These are phyloP conservation scores for Baudoinia panamericana DNA, from an alignment of 495 filamentous ascomycete species.

Conservation along the genomic window DNA sequence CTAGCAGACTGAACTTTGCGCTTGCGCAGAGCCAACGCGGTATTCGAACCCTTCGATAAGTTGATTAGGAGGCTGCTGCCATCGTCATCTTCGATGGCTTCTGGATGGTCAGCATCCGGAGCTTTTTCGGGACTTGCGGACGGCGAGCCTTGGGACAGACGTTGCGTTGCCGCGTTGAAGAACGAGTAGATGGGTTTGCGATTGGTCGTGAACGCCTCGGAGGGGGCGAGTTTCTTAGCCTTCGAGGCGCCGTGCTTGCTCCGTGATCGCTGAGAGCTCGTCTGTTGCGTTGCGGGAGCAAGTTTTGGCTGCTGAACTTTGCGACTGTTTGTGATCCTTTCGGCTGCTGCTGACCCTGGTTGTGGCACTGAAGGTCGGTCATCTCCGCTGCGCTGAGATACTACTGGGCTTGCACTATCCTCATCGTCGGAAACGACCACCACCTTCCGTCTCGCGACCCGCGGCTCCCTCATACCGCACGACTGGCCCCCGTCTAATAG, in stretches of 20 bases:
- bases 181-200: constrained; percentile 32
- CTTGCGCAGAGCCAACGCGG: constrained; percentile 23
- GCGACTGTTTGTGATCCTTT: too few relatives aligned
- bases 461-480: constrained; percentile 31
- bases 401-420: too few relatives aligned
- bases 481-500: too few relatives aligned
- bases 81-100: constrained; percentile 33
- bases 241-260: constrained; percentile 6
- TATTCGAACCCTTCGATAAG: constrained; percentile 15
- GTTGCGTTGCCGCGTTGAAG: constrained; percentile 29
- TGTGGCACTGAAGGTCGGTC: too few relatives aligned
- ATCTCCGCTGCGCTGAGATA: too few relatives aligned
- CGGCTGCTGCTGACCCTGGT: too few relatives aligned
- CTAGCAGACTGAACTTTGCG: constrained; percentile 11
- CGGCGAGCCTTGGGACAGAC: constrained; percentile 19
- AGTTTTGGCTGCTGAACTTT: constrained; percentile 1
- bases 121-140: constrained; percentile 24
- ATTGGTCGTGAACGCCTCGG: constrained; percentile 17
- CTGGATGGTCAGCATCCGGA: constrained; percentile 25
- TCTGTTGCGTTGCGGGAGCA: constrained; percentile 1
- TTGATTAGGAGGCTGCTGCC: neutral
- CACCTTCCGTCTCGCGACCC: constrained; percentile 36
- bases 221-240: constrained; percentile 5
- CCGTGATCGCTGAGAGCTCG: constrained; percentile 7
- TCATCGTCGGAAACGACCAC: constrained; percentile 35